Conservation (phyloP, 139 green algal species). For the Volvox reticuliferus region DNA sequence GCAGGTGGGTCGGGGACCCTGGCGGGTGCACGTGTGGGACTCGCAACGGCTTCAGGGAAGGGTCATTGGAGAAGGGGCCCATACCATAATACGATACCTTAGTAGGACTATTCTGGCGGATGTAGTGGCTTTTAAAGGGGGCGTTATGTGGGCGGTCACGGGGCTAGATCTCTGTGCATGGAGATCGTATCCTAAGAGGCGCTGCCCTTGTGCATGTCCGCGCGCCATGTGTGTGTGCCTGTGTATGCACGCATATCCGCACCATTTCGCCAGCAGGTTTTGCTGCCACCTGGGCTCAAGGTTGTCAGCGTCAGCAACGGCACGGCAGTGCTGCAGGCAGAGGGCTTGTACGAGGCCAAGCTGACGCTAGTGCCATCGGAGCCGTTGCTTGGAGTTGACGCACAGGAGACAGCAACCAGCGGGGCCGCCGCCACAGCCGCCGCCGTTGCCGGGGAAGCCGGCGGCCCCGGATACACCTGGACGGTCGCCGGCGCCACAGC, state of each 20-base stretch:
- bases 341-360: slow-evolving; percentile 59
- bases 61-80: neutral
- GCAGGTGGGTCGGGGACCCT: neutral
- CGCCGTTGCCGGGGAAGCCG: neutral
- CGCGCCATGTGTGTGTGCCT: neutral
- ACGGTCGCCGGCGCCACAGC: neutral
- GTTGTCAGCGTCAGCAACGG: slow-evolving; percentile 43
- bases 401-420: neutral
- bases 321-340: slow-evolving; percentile 46
- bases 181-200: no score
- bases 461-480: neutral
- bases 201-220: neutral
- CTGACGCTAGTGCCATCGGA: slow-evolving; percentile 56
- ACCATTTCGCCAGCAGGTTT: slow-evolving; percentile 23
- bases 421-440: neutral
- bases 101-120: no score
- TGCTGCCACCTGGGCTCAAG: slow-evolving; percentile 36
- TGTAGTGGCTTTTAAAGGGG: no score
- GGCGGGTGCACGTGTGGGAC: neutral
- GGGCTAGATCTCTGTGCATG: no score
- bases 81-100: no score
- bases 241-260: no score
- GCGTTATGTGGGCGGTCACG: no score
- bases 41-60: neutral
- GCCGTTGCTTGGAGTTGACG: slow-evolving; percentile 9